These are phyloP conservation scores for Camellia japonica DNA, from an alignment of 148 eudicot genomes.

Conservation along the genomic window DNA sequence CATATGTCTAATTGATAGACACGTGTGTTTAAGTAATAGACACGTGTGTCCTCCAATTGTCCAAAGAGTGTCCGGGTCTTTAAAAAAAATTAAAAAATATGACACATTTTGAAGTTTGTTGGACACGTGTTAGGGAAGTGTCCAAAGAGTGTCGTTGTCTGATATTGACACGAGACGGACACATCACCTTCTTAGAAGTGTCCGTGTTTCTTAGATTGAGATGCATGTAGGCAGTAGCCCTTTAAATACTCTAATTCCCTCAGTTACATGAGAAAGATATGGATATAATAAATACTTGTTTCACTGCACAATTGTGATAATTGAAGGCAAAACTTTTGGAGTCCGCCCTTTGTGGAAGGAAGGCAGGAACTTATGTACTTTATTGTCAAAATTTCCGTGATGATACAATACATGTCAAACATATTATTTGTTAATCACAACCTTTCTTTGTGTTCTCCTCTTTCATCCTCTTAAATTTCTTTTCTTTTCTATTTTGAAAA, in stretches of 20 bases:
- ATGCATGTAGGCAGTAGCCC: not conserved
- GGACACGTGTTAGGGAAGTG: no score
- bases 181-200: no score
- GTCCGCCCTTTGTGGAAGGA: conserved; percentile 6
- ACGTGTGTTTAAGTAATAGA: no score
- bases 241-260: not conserved
- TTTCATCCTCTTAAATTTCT: not conserved
- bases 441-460: not conserved
- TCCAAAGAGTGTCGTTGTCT: no score
- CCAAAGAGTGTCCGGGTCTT: no score
- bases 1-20: no score
- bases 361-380: not conserved
- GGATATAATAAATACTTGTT: not conserved
- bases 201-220: no score
- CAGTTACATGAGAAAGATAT: not conserved
- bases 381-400: not conserved
- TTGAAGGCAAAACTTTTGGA: not conserved
- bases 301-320: not conserved
- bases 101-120: no score
- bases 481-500: not conserved
- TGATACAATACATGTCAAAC: not conserved
- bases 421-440: not conserved
- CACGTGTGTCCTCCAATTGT: no score
- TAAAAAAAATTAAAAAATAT: no score
- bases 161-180: no score